Percentiles rank a stretch among this genome's conserved stretches.
These are phyloP conservation scores for Friedmanniomyces endolithicus DNA, from an alignment of 495 filamentous ascomycete genomes.

Conservation along the genomic window DNA sequence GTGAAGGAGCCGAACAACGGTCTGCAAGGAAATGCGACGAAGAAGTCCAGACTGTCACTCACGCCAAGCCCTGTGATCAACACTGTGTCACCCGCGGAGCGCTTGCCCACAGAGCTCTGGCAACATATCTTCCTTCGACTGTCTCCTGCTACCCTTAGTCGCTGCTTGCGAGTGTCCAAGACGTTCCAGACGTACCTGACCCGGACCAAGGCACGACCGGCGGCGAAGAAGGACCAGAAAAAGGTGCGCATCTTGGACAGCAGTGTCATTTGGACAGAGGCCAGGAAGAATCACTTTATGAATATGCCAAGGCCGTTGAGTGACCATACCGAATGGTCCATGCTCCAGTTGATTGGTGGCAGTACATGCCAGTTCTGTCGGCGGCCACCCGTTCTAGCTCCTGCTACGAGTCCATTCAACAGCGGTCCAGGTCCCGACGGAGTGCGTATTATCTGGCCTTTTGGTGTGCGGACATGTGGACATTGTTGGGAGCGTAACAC, in stretches of 20 bases:
- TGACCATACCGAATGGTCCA: conserved; percentile 44
- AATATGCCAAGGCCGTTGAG: conserved; percentile 45
- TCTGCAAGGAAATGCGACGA: not conserved
- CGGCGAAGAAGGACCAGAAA: conserved; percentile 16
- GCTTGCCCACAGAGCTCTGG: conserved; percentile 25
- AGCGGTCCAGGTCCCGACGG: conserved; percentile 41
- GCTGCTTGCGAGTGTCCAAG: conserved; percentile 28
- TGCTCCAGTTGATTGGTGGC: conserved; percentile 49
- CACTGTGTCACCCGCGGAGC: not conserved
- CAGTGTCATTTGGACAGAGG: conserved; percentile 48
- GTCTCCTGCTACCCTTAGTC: conserved; percentile 22
- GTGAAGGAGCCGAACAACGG: not conserved
- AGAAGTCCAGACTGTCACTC: not conserved
- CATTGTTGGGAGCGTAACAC: conserved; percentile 45
- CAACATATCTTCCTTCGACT: conserved; percentile 29
- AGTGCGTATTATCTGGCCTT: conserved; percentile 50
- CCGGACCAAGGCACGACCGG: conserved; percentile 16
- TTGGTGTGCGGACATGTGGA: conserved; percentile 49
- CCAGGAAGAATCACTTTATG: conserved; percentile 42
- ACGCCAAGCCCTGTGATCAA: not conserved
- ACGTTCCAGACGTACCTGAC: conserved; percentile 36
- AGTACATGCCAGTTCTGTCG: conserved; percentile 44
- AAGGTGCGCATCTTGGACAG: conserved; percentile 32
- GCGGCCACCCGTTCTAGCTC: conserved; percentile 20
- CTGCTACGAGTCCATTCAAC: conserved; percentile 33